A percentile compares a stretch with the other conserved stretches of the same genome.
phyloP scores from a whole-genome alignment of 2,329 filamentous ascomycete species.

The Parastagonospora nodorum region DNA sequence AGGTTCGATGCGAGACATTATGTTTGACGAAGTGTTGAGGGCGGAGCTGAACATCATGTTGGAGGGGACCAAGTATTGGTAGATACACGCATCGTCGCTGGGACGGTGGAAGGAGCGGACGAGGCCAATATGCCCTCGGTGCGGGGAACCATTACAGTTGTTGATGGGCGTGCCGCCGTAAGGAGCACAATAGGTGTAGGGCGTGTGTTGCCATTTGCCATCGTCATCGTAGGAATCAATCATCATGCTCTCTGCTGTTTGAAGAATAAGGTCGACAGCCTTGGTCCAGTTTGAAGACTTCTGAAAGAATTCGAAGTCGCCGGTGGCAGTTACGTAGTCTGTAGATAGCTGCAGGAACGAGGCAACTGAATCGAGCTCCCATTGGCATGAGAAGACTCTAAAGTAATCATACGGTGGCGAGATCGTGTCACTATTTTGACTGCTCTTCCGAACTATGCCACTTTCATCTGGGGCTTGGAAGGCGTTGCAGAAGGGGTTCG shows the following conservation, averaged over 20 bases:
- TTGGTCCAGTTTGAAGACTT: slow-evolving; percentile 51
- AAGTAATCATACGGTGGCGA: slow-evolving; percentile 50
- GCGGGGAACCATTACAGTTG: slow-evolving; percentile 56
- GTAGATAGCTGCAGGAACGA: slow-evolving; percentile 55
- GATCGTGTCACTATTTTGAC: slow-evolving; percentile 50
- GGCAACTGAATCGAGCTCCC: slow-evolving; percentile 58
- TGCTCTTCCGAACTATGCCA: slow-evolving; percentile 44
- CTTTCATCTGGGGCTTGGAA: slow-evolving; percentile 58
- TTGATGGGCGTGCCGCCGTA: slow-evolving; percentile 57
- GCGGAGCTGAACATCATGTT: slow-evolving; percentile 76
- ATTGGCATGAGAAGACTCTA: slow-evolving; percentile 58
- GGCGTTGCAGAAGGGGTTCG: slow-evolving; percentile 60
- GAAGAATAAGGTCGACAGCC: slow-evolving; percentile 50
- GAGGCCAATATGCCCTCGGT: slow-evolving; percentile 54
- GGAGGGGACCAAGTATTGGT: slow-evolving; percentile 55
- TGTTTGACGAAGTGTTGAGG: slow-evolving; percentile 58
- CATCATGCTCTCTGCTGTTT: slow-evolving; percentile 53
- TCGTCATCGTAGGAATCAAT: slow-evolving; percentile 53
- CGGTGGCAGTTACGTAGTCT: slow-evolving; percentile 54
- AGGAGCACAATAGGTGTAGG: slow-evolving; percentile 53
- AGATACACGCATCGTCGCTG: slow-evolving; percentile 56
- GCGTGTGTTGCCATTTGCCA: slow-evolving; percentile 50
- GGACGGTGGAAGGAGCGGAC: slow-evolving; percentile 56
- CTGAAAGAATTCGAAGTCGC: slow-evolving; percentile 53
- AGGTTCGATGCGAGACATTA: slow-evolving; percentile 55